These are phyloP conservation scores for Pestalotiopsis sp. DNA, from an alignment of 2,329 filamentous ascomycete genomes.

Conservation along the genomic window DNA sequence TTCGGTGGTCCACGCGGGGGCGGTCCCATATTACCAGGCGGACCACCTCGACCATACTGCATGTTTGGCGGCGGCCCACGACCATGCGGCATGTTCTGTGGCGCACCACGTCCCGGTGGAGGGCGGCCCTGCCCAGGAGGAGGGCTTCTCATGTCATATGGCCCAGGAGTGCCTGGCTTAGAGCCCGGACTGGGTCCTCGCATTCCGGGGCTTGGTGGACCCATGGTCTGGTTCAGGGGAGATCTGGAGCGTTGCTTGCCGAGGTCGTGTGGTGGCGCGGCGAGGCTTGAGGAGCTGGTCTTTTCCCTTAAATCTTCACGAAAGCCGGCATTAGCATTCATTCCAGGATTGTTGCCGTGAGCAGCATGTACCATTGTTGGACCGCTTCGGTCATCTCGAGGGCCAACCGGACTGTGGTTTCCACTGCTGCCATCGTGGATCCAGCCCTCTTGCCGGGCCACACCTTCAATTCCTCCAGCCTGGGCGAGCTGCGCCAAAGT, in stretches of 20 bases:
- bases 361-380: slow-evolving; percentile 53
- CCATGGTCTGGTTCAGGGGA: slow-evolving; percentile 40
- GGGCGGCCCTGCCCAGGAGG: slow-evolving; percentile 28
- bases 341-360: slow-evolving; percentile 51
- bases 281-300: slow-evolving; percentile 39
- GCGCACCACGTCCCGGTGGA: slow-evolving; percentile 24
- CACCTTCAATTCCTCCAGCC: slow-evolving; percentile 57
- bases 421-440: slow-evolving; percentile 34
- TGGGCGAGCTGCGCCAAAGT: slow-evolving; percentile 82
- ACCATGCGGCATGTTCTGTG: slow-evolving; percentile 10
- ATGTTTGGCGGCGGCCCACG: slow-evolving; percentile 7
- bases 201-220: slow-evolving; percentile 32
- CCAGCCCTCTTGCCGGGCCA: slow-evolving; percentile 33
- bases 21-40: slow-evolving; percentile 27
- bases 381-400: slow-evolving; percentile 40
- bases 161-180: slow-evolving; percentile 20
- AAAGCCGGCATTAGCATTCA: slow-evolving; percentile 58
- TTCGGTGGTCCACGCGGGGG: slow-evolving; percentile 29
- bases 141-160: slow-evolving; percentile 25
- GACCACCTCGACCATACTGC: slow-evolving; percentile 4
- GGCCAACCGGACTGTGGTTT: slow-evolving; percentile 33
- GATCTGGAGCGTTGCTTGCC: slow-evolving; percentile 47
- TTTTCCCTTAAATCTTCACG: slow-evolving; percentile 54
- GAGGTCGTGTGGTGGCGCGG: slow-evolving; percentile 44
- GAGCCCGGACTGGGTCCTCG: slow-evolving; percentile 35